Evolutionary conservation across 495 filamentous ascomycete species (phyloP), one percentile per base, ranked within the genome.

Genomic region (Venustampulla echinocandica): DNA sequence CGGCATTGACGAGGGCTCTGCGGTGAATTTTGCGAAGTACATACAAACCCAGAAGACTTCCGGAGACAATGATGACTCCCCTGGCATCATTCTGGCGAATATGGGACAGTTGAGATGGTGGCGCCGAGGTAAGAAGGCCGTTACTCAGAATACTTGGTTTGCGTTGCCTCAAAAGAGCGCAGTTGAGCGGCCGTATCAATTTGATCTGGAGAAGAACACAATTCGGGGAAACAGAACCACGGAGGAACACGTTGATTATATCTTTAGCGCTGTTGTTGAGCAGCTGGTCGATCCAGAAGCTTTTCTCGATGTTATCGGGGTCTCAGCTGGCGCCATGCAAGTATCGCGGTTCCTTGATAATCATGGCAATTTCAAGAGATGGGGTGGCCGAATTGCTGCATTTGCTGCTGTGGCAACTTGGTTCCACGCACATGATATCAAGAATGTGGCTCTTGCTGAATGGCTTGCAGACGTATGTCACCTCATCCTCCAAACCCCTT

Each of bases 41-140:
- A 62, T 84, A 10, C 63, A 71, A 21, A 40, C 37, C 13, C 45
- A 50, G 23, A 61, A 65, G 49, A 28, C 24, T 18, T 65, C 66
- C 0, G 23, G 57, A 1, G 42, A 52, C 10, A 63, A 70, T 43
- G 1, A 47, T 0, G 25, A 49, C 3, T 33, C 64, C 3, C 69
- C 71, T 0, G 74, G 71, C 10, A 58, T 94, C 43, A 63, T 92
- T 5, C 69, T 90, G 35, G 78, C 82, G 11, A 94, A 92, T 57
- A 62, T 76, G 1, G 85, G 84, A 4, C 77, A 90, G 59, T 56
- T 84, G 13, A 55, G 75, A 47, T 92, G 83, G 82, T 77, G 79
- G 60, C 75, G 77, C 24, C 68, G 69, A 35, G 69, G 68, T 0
- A 60, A 68, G 37, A 65, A 65, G 11, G 70, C 81, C 0, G 64